Evolutionary conservation across 192 early-diverging fungal genomes (phyloP).

Genomic region (Bifiguratus adelaidae): DNA sequence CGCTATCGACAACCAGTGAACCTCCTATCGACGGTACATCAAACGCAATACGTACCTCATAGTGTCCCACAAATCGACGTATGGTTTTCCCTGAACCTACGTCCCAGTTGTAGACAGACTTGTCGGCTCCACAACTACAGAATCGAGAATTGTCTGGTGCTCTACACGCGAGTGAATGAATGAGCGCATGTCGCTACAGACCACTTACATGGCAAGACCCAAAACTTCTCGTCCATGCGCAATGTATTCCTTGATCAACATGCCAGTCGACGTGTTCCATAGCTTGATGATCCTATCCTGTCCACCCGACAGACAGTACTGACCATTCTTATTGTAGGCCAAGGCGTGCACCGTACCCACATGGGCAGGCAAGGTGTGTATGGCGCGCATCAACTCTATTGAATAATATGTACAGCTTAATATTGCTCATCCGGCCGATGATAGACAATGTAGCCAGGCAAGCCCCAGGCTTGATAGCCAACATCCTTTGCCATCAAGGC

Average conservation of each 20-base stretch:
- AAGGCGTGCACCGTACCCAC: conserved; percentile 57
- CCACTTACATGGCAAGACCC: conserved; percentile 49
- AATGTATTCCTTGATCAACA: conserved; percentile 63
- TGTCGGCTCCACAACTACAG: conserved; percentile 75
- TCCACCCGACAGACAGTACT: conserved; percentile 77
- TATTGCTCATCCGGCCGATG: too few relatives aligned
- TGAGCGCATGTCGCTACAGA: not conserved
- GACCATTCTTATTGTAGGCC: conserved; percentile 57
- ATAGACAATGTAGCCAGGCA: conserved; percentile 39
- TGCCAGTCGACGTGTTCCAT: conserved; percentile 57
- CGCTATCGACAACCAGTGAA: conserved; percentile 20
- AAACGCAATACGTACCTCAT: conserved; percentile 31
- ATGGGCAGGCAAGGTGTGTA: conserved; percentile 43
- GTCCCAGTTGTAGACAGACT: conserved; percentile 81
- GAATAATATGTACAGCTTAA: too few relatives aligned
- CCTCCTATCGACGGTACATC: not conserved
- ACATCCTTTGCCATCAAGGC: conserved; percentile 43
- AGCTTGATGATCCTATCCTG: conserved; percentile 61
- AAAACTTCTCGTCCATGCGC: conserved; percentile 84
- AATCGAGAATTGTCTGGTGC: conserved; percentile 52
- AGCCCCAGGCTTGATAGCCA: conserved; percentile 39
- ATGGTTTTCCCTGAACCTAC: conserved; percentile 58
- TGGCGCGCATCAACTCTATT: conserved; percentile 12
- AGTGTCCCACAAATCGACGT: conserved; percentile 71
- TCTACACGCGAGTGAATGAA: conserved; percentile 12